These are phyloP conservation scores for Fraxinus sp. DNA, from an alignment of 305 asterid species.

Conservation along the genomic window DNA sequence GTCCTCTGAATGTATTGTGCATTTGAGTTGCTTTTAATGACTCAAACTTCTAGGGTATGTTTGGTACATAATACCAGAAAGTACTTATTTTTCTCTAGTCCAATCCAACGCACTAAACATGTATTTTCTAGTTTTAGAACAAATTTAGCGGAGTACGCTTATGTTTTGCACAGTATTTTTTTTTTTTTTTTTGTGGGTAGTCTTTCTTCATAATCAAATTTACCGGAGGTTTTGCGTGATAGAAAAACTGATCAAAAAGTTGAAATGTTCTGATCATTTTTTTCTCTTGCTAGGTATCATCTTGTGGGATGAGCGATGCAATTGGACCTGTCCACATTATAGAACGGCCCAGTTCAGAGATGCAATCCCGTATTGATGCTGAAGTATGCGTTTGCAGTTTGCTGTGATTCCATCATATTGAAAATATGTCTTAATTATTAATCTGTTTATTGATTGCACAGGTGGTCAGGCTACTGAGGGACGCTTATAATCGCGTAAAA, in stretches of 20 bases:
- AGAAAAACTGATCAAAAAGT: neutral
- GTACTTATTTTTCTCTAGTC: neutral
- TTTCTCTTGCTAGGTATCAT: constrained; percentile 52
- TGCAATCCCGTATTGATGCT: constrained; percentile 91
- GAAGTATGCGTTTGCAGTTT: constrained; percentile 54
- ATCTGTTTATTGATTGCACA: constrained; percentile 27
- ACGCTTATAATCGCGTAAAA: constrained; percentile 87
- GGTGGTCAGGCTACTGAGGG: constrained; percentile 88
- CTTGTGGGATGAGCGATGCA: constrained; percentile 92
- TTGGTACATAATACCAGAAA: neutral
- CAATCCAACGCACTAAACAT: neutral
- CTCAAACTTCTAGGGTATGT: neutral
- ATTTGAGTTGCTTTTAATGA: neutral
- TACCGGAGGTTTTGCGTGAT: neutral
- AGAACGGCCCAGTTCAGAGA: constrained; percentile 91
- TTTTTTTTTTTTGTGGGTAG: neutral
- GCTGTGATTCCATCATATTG: constrained; percentile 7
- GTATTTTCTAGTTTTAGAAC: neutral
- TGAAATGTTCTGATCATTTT: neutral
- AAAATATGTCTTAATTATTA: neutral
- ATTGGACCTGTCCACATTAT: constrained; percentile 90
- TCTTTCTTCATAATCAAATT: neutral
- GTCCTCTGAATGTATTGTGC: neutral
- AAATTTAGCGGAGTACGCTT: neutral
- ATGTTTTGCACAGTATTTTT: neutral